Conservation (phyloP, 2,329 filamentous ascomycete species). For the Volutella citrinella region DNA sequence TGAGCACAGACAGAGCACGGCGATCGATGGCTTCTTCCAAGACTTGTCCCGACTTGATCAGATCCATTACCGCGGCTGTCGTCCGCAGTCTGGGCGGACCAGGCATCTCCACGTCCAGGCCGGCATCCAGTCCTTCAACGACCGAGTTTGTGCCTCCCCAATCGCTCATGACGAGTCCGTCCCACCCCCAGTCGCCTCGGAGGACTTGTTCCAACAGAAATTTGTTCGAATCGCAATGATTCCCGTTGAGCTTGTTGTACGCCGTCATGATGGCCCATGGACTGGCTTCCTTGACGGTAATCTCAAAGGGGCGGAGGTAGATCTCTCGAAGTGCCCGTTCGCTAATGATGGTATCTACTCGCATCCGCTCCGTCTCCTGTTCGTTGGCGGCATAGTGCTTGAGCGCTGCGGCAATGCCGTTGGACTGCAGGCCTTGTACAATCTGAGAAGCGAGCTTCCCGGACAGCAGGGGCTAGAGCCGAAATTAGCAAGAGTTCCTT, state of each 20-base stretch:
- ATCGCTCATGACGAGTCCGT: constrained; percentile 32
- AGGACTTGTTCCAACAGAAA: constrained; percentile 32
- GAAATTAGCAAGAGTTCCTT: no score
- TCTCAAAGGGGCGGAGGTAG: neutral
- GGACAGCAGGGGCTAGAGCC: neutral
- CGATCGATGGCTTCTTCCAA: constrained; percentile 27
- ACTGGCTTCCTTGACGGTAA: neutral
- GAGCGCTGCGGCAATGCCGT: constrained; percentile 21
- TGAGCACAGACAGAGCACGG: constrained; percentile 27
- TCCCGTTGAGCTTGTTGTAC: constrained; percentile 1
- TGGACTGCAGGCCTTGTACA: neutral
- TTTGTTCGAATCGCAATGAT: constrained; percentile 16
- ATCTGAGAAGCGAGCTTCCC: neutral
- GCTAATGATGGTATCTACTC: neutral
- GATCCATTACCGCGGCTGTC: constrained; percentile 25
- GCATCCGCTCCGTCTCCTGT: neutral
- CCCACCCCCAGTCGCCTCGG: constrained; percentile 43
- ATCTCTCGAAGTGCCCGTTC: neutral
- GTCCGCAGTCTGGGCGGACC: constrained; percentile 31
- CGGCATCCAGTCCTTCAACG: constrained; percentile 30
- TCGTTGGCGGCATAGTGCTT: constrained; percentile 37
- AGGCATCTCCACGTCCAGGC: constrained; percentile 36
- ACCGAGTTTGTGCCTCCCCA: constrained; percentile 36
- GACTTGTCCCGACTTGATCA: constrained; percentile 27
- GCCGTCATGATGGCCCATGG: neutral